Conservation (phyloP, 176 grass and related monocot species). For the Rhynchospora breviuscula region DNA sequence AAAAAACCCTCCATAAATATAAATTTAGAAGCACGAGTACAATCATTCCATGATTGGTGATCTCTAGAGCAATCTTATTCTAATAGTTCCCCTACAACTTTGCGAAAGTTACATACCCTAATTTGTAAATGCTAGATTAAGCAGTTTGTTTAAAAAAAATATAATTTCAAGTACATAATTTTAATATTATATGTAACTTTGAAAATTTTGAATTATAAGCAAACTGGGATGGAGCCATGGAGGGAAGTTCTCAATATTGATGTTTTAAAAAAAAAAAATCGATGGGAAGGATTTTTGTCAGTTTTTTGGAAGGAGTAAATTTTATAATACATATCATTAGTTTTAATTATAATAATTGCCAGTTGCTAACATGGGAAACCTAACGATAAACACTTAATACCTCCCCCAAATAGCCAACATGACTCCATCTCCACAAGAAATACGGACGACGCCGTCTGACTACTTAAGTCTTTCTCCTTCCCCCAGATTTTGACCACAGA, state of each 20-base stretch:
- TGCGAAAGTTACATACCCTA: too few species aligned
- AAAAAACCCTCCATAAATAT: too few species aligned
- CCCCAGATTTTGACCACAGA: constrained; percentile 24
- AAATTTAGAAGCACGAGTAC: too few species aligned
- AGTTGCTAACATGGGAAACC: not conserved
- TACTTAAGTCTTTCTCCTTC: not conserved
- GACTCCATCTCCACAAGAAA: not conserved
- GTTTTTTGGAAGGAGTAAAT: not conserved
- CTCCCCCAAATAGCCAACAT: not conserved
- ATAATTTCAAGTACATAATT: too few species aligned
- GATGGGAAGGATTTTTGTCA: not conserved
- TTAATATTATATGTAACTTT: too few species aligned
- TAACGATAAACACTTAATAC: not conserved
- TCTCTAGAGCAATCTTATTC: too few species aligned
- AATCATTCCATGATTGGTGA: too few species aligned
- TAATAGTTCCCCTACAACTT: too few species aligned
- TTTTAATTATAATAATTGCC: not conserved
- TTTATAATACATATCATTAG: not conserved
- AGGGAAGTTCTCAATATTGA: not conserved
- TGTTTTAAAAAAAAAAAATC: not conserved
- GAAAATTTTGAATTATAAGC: not conserved
- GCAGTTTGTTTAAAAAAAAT: too few species aligned
- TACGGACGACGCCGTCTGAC: not conserved
- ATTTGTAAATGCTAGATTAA: too few species aligned
- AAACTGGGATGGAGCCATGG: too few species aligned